Conservation (phyloP, 2,329 filamentous ascomycete species). For the Xylariales sp. region DNA sequence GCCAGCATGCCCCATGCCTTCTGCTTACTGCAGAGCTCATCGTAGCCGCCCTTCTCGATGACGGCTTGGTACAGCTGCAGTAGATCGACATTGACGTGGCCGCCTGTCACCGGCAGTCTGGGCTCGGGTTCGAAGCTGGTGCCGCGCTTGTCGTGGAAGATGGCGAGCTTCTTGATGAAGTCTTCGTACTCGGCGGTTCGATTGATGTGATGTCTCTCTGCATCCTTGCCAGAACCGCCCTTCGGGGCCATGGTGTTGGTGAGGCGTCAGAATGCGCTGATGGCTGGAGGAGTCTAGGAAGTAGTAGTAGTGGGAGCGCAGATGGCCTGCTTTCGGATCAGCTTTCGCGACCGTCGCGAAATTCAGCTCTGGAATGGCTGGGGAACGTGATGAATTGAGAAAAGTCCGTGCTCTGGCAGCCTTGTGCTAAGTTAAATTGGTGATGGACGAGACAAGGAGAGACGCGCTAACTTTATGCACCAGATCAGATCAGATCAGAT, state of each 20-base stretch:
- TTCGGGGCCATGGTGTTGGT: slow-evolving; percentile 24
- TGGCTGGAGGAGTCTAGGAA: too few species aligned
- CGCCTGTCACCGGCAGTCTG: slow-evolving; percentile 59
- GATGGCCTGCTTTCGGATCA: too few species aligned
- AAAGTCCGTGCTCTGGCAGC: background rate
- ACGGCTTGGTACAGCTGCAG: slow-evolving; percentile 75
- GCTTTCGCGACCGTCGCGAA: background rate
- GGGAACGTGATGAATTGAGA: background rate
- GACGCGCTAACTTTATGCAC: too few species aligned
- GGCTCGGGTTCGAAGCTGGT: slow-evolving; percentile 75
- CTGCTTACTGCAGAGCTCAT: slow-evolving; percentile 77
- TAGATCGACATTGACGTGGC: slow-evolving; percentile 70
- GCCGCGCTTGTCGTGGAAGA: slow-evolving; percentile 74
- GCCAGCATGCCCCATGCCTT: slow-evolving; percentile 80
- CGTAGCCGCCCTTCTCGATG: slow-evolving; percentile 75
- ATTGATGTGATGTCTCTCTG: slow-evolving; percentile 41
- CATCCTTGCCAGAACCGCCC: slow-evolving; percentile 20
- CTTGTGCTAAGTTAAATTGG: too few species aligned
- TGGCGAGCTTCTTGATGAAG: slow-evolving; percentile 68
- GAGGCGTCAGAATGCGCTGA: background rate
- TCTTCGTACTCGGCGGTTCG: slow-evolving; percentile 68
- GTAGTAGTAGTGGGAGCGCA: too few species aligned
- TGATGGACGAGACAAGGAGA: too few species aligned
- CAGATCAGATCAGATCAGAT: too few species aligned
- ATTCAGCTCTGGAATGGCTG: background rate